phyloP scores from a whole-genome alignment of 2,329 filamentous ascomycete genomes.

The Aspergillus spinulosporus region DNA sequence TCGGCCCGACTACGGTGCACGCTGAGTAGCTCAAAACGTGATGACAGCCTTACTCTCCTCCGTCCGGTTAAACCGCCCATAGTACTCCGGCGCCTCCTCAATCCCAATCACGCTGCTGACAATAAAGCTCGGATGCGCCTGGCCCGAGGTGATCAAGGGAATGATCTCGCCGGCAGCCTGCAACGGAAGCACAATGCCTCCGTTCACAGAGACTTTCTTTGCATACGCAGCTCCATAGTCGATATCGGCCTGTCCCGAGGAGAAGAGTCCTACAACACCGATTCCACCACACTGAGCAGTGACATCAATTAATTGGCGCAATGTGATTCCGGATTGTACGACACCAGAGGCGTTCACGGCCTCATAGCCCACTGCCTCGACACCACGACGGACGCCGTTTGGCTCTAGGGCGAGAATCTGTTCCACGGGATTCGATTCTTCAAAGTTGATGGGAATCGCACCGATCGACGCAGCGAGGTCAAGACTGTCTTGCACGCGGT shows the following conservation, averaged over 20 bases:
- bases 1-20: too few species aligned
- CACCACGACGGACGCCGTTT: slow-evolving; percentile 60
- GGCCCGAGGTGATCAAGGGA: slow-evolving; percentile 27
- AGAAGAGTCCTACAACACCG: not conserved
- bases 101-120: slow-evolving; percentile 28
- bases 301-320: not conserved
- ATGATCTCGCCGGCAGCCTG: not conserved
- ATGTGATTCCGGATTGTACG: not conserved
- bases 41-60: slow-evolving; percentile 26
- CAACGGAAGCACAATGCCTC: not conserved
- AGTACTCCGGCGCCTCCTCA: slow-evolving; percentile 32
- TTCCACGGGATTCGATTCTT: slow-evolving; percentile 55
- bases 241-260: not conserved
- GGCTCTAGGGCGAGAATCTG: slow-evolving; percentile 59
- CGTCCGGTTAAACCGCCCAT: slow-evolving; percentile 27
- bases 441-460: slow-evolving; percentile 62
- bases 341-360: slow-evolving; percentile 46
- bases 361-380: slow-evolving; percentile 68
- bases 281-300: not conserved
- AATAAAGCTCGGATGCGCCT: slow-evolving; percentile 32
- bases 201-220: not conserved
- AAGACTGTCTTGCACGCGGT: slow-evolving; percentile 61
- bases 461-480: slow-evolving; percentile 62
- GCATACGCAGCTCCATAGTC: not conserved
- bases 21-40: not conserved